Percentiles rank a stretch among this genome's conserved stretches.
These are phyloP conservation scores for Stemphylium beticola DNA, from an alignment of 2,329 filamentous ascomycete species.

Conservation along the genomic window DNA sequence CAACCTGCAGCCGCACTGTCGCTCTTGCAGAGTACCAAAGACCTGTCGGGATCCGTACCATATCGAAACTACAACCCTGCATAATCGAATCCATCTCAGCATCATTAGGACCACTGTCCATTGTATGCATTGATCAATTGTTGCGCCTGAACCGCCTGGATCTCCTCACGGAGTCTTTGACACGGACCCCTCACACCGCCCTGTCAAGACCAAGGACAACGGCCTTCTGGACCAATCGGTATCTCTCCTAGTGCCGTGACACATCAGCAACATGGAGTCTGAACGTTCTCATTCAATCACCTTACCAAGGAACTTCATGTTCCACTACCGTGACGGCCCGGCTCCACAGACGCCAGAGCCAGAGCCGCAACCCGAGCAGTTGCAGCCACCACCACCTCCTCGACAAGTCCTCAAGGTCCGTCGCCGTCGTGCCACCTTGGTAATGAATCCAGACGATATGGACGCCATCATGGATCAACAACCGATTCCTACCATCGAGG, in stretches of 20 bases:
- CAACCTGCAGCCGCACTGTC: constrained; percentile 40
- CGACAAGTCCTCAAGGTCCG: constrained; percentile 57
- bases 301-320: constrained; percentile 58
- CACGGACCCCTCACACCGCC: constrained; percentile 20
- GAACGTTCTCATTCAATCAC: constrained; percentile 57
- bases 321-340: constrained; percentile 55
- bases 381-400: constrained; percentile 53
- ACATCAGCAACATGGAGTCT: constrained; percentile 45
- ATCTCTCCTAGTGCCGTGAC: constrained; percentile 3
- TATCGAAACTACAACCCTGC: constrained; percentile 34
- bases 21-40: constrained; percentile 45
- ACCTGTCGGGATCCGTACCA: constrained; percentile 34
- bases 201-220: constrained; percentile 14
- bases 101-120: constrained; percentile 20
- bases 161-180: constrained; percentile 37
- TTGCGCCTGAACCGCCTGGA: constrained; percentile 15
- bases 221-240: constrained; percentile 10
- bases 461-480: constrained; percentile 36
- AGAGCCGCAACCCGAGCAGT: constrained; percentile 45
- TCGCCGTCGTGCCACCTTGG: constrained; percentile 50
- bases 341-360: constrained; percentile 56
- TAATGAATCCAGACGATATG: constrained; percentile 31
- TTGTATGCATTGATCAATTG: constrained; percentile 21
- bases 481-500: constrained; percentile 59
- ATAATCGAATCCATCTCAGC: constrained; percentile 22